These are phyloP conservation scores for Rhodotorula toruloides DNA, from an alignment of 768 basidiomycete genomes.

Conservation along the genomic window DNA sequence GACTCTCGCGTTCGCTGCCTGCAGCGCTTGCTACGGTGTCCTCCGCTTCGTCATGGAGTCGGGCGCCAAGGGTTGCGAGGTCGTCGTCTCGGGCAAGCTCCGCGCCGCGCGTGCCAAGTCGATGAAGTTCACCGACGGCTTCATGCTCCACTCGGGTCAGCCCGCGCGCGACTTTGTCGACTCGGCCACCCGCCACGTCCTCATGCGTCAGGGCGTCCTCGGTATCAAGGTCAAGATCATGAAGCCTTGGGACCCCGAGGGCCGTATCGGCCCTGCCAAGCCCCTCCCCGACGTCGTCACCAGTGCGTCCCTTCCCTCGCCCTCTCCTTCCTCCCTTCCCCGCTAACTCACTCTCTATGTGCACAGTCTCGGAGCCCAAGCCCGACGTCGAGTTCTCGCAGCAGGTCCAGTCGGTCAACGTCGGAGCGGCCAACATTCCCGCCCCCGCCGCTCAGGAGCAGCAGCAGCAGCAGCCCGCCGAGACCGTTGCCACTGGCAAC, in stretches of 20 bases:
- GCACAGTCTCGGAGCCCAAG: constrained; percentile 43
- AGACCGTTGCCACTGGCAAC: constrained; percentile 5
- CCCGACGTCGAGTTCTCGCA: constrained; percentile 36
- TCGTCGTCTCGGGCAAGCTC: constrained; percentile 98
- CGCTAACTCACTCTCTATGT: neutral
- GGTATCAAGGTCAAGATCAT: constrained; percentile 99
- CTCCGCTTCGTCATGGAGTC: constrained; percentile 99
- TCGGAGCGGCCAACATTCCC: constrained; percentile 35
- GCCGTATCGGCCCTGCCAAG: constrained; percentile 78
- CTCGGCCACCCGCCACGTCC: constrained; percentile 93
- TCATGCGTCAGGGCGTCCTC: constrained; percentile 95
- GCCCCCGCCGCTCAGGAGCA: constrained; percentile 29
- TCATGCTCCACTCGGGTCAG: constrained; percentile 71
- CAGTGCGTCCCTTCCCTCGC: constrained; percentile 50
- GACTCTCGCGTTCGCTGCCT: too few species aligned
- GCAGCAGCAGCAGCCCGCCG: constrained; percentile 10
- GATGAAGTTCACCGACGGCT: constrained; percentile 99
- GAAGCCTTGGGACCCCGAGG: constrained; percentile 93
- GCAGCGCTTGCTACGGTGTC: constrained; percentile 96
- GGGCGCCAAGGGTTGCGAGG: constrained; percentile 98
- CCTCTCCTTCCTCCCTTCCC: neutral
- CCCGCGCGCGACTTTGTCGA: constrained; percentile 94
- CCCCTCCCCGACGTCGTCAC: constrained; percentile 92
- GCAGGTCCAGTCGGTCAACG: constrained; percentile 36
- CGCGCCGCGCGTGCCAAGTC: constrained; percentile 99